Evolutionary conservation across 2,329 filamentous ascomycete species (phyloP), one percentile per base, ranked within the genome.

Genomic region (Apiospora marii): DNA sequence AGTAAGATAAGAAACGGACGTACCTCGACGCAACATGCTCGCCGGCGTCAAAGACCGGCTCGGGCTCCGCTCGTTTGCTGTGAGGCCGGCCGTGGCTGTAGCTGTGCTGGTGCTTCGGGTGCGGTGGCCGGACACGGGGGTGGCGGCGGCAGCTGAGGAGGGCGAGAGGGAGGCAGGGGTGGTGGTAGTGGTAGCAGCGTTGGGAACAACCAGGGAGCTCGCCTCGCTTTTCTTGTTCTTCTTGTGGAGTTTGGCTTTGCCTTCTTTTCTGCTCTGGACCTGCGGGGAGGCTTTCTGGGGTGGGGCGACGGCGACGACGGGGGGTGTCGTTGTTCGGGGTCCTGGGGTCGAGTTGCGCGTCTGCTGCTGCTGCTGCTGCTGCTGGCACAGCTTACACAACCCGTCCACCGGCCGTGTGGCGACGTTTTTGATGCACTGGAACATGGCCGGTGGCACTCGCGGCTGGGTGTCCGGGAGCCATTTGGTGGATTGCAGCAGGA

Each of bases 401-500:
- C 34, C 68, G 10, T 27, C 68, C 46, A 70, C 68, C 14, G 48
- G 68, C 8, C 68, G 68, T 3, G 68, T 41, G 4, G 68, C 68
- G n/a, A 48, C 24, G 68, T 51, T 48, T 48, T 51, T 34, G 7
- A 22, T 41, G 48, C 68, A 70, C 46, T 44, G 22, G 68, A 70
- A 51, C 68, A 70, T 14, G 12, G 48, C 68, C 1, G 68, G 68
- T 2, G 68, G 68, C 30, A 70, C 37, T 19, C 48, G 68, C 2
- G 68, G 48, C 19, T 41, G 68, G 7, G 30, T 10, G 5, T 51
- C 49, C 12, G 68, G 68, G 3, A 70, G 49, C 43, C 34, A 51
- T 34, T 51, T 34, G 4, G 68, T 74, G 69, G 75, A 46, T 70
- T 27, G 46, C 72, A 73, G 72, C 79, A 64, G 10, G 78, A n/a